Percentiles rank a stretch among this genome's conserved stretches.
Evolutionary conservation across 257 asterid genomes (phyloP).

Genomic region (Primulina eburnea): DNA sequence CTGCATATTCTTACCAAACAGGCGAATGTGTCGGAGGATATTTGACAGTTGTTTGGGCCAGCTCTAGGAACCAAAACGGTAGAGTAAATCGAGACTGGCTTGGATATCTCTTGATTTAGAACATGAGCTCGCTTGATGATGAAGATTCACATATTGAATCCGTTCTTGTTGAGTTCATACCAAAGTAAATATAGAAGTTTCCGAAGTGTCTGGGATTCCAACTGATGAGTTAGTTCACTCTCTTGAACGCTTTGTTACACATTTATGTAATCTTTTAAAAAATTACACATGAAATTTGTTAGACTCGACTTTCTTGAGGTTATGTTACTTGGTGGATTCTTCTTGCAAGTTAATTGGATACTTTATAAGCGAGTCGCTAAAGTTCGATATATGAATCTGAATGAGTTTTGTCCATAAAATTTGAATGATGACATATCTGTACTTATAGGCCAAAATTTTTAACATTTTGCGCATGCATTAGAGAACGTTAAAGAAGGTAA

Average conservation of each 20-base stretch:
- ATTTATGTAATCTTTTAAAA: background rate
- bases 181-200: background rate
- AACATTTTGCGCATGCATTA: no score
- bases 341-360: no score
- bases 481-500: no score
- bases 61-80: constrained; percentile 15
- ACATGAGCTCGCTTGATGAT: background rate
- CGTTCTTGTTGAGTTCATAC: background rate
- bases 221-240: background rate
- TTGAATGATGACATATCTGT: no score
- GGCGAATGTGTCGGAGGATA: constrained; percentile 27
- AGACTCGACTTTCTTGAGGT: background rate
- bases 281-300: background rate
- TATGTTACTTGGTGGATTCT: background rate
- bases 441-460: no score
- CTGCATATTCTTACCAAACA: constrained; percentile 45
- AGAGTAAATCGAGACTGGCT: background rate
- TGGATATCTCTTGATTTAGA: background rate
- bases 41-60: constrained; percentile 14
- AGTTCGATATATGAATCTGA: background rate
- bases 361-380: no score
- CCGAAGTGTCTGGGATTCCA: background rate
- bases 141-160: background rate
- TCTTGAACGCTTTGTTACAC: background rate
- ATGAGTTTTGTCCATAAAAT: no score